Evolutionary conservation across 768 basidiomycete genomes (phyloP).

Genomic region (Trametes punicea): DNA sequence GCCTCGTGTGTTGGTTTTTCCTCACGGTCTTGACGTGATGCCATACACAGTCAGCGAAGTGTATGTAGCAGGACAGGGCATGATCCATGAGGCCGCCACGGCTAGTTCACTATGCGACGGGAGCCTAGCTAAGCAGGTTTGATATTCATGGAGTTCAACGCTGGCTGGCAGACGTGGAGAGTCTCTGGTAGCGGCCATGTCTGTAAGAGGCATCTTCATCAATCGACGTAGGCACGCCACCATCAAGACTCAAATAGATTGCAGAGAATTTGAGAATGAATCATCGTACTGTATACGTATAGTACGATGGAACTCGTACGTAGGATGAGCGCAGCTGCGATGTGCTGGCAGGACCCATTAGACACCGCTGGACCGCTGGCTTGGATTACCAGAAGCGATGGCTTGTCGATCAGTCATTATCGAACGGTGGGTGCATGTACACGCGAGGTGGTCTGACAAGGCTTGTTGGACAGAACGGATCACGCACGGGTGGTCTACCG

Average conservation of each 20-base stretch:
- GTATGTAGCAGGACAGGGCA: not conserved
- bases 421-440: not conserved
- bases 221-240: slow-evolving; percentile 1
- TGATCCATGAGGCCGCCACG: not conserved
- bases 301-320: too few relatives aligned
- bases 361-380: too few relatives aligned
- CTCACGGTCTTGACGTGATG: slow-evolving; percentile 13
- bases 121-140: too few relatives aligned
- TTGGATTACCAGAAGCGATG: too few relatives aligned
- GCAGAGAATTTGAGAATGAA: not conserved
- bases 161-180: too few relatives aligned
- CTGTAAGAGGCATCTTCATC: not conserved
- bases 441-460: not conserved
- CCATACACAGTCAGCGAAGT: not conserved
- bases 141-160: too few relatives aligned
- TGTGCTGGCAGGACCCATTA: too few relatives aligned
- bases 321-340: too few relatives aligned
- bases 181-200: too few relatives aligned
- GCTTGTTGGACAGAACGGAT: not conserved
- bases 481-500: not conserved
- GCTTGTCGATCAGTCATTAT: not conserved
- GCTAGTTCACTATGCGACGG: not conserved
- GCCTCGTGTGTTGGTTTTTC: slow-evolving; percentile 5
- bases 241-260: not conserved
- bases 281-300: too few relatives aligned